phyloP scores from a whole-genome alignment of 768 basidiomycete species.

The Royoungia palumana region DNA sequence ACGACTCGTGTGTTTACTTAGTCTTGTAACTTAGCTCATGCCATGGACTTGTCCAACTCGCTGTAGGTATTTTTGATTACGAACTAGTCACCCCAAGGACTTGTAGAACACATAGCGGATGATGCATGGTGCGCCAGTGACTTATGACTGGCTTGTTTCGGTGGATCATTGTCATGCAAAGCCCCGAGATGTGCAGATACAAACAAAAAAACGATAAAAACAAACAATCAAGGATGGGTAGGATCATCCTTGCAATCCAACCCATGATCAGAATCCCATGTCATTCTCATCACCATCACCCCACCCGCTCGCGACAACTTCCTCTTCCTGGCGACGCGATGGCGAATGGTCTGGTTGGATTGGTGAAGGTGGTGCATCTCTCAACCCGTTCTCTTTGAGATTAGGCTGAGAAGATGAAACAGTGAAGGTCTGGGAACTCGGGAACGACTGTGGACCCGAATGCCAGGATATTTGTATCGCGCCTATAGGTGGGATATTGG shows the following conservation, averaged over 20 bases:
- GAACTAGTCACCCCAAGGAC: background rate
- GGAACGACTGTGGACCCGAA: constrained; percentile 31
- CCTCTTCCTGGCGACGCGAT: constrained; percentile 51
- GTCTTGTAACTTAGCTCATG: constrained; percentile 3
- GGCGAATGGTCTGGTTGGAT: constrained; percentile 21
- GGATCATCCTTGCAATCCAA: background rate
- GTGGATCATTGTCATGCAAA: constrained; percentile 11
- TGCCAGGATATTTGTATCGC: constrained; percentile 68
- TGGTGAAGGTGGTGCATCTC: constrained; percentile 22
- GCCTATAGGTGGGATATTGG: constrained; percentile 62
- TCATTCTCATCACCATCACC: constrained; percentile 66
- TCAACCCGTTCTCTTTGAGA: constrained; percentile 20
- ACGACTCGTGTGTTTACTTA: too few relatives aligned
- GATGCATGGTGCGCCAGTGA: constrained; percentile 5
- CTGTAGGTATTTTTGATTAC: background rate
- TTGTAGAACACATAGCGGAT: too few relatives aligned
- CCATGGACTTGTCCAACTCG: constrained; percentile 6
- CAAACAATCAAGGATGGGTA: background rate
- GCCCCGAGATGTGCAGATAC: constrained; percentile 15
- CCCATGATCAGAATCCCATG: constrained; percentile 56
- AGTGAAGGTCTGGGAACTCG: constrained; percentile 20
- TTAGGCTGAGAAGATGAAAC: constrained; percentile 18
- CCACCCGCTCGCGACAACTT: constrained; percentile 65
- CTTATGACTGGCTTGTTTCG: constrained; percentile 10
- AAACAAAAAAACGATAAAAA: constrained; percentile 5